Conservation (phyloP, 2,329 filamentous ascomycete species). For the Pyrenochaeta sp. region DNA sequence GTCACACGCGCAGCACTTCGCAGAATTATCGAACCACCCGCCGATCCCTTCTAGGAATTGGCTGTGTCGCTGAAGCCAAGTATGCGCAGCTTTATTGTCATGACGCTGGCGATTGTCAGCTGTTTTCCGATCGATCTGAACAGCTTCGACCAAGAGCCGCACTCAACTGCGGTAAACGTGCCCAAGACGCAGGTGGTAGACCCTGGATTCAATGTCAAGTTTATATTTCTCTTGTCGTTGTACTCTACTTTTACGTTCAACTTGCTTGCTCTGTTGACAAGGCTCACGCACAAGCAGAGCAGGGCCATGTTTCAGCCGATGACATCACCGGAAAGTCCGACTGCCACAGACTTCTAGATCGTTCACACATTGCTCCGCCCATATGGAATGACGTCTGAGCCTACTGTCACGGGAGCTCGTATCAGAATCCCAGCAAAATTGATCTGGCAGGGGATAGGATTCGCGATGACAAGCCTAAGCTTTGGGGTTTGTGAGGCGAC, state of each 20-base stretch:
- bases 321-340: slow-evolving; percentile 6
- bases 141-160: slow-evolving; percentile 6
- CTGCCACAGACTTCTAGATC: slow-evolving; percentile 1
- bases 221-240: not conserved
- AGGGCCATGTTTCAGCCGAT: not conserved
- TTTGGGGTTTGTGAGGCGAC: not conserved
- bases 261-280: not conserved
- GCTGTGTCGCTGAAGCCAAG: not conserved
- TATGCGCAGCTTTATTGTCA: not conserved
- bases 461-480: not conserved
- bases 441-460: not conserved
- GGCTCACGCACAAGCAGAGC: not conserved
- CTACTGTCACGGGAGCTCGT: not conserved
- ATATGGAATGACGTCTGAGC: not conserved
- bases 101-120: not conserved
- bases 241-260: not conserved
- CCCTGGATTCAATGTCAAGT: not conserved
- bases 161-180: not conserved
- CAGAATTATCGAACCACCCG: slow-evolving; percentile 1
- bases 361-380: not conserved
- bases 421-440: not conserved
- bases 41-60: not conserved
- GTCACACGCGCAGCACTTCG: slow-evolving; percentile 4
- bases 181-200: not conserved
- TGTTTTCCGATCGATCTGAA: slow-evolving; percentile 11